Conservation (phyloP, 2,329 filamentous ascomycete genomes). For the Thelonectria olida region DNA sequence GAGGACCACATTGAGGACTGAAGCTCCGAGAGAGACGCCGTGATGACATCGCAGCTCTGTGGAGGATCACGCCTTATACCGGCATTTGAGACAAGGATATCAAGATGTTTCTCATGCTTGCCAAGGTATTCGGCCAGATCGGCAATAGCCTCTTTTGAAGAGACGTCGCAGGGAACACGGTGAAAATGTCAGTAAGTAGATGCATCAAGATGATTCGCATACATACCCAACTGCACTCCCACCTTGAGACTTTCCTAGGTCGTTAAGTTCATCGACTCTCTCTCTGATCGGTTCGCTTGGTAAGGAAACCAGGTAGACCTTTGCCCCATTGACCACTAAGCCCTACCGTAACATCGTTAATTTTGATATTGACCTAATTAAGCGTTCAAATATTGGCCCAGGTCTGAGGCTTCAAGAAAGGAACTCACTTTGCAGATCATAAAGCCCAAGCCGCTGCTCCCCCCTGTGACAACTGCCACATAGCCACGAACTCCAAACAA, state of each 20-base stretch:
- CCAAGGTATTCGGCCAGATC: slow-evolving; percentile 44
- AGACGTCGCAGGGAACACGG: slow-evolving; percentile 50
- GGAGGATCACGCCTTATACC: slow-evolving; percentile 57
- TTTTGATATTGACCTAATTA: background rate
- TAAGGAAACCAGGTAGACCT: slow-evolving; percentile 54
- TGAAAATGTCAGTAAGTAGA: slow-evolving; percentile 18
- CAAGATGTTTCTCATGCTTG: slow-evolving; percentile 51
- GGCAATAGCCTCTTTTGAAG: slow-evolving; percentile 51
- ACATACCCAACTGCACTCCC: slow-evolving; percentile 51
- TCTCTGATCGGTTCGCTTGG: slow-evolving; percentile 51
- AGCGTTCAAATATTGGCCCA: too few relatives aligned
- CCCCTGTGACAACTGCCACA: slow-evolving; percentile 48
- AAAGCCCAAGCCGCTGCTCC: slow-evolving; percentile 55
- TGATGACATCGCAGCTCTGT: slow-evolving; percentile 53
- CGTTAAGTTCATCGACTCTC: slow-evolving; percentile 49
- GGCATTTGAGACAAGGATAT: slow-evolving; percentile 60
- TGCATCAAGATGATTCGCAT: too few relatives aligned
- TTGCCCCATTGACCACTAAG: slow-evolving; percentile 56
- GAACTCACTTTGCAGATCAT: slow-evolving; percentile 54
- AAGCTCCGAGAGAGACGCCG: slow-evolving; percentile 51
- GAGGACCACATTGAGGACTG: slow-evolving; percentile 59
- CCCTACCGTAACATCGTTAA: slow-evolving; percentile 42
- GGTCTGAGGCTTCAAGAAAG: too few relatives aligned
- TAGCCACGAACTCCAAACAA: slow-evolving; percentile 42
- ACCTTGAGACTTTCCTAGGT: slow-evolving; percentile 46